Conservation (phyloP, 163 green algal genomes). For the Scenedesmus sp. region DNA sequence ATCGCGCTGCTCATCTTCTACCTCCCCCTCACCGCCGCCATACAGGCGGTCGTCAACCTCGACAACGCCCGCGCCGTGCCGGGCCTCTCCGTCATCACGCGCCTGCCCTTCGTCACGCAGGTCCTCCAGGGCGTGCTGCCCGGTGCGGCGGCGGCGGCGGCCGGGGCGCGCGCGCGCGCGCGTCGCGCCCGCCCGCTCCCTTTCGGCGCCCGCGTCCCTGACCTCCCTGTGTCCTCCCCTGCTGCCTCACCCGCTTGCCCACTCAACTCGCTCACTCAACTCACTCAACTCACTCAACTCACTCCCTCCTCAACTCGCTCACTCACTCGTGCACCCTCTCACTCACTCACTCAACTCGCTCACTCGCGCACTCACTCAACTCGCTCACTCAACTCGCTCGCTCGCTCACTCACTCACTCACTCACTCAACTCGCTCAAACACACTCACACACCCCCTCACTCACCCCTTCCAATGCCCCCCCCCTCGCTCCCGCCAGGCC, state of each 20-base stretch:
- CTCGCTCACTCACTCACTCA: background rate
- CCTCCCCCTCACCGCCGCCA: slow-evolving; percentile 60
- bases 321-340: background rate
- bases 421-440: background rate
- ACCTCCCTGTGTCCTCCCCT: no score
- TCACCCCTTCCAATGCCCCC: no score
- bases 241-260: no score
- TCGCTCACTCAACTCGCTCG: no score
- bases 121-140: slow-evolving; percentile 73
- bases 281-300: no score
- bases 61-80: slow-evolving; percentile 51
- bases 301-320: background rate
- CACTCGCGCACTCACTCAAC: background rate
- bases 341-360: background rate
- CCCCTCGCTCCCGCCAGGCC: slow-evolving; percentile 29
- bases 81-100: slow-evolving; percentile 52
- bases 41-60: slow-evolving; percentile 74
- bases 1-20: slow-evolving; percentile 77
- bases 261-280: no score
- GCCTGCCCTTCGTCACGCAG: slow-evolving; percentile 55
- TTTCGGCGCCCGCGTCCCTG: no score
- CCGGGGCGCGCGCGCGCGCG: no score
- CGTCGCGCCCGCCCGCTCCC: no score
- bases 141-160: slow-evolving; percentile 44
- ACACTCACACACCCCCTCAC: background rate